These are phyloP conservation scores for Tricholoma furcatifolium DNA, from an alignment of 768 basidiomycete genomes.

Conservation along the genomic window DNA sequence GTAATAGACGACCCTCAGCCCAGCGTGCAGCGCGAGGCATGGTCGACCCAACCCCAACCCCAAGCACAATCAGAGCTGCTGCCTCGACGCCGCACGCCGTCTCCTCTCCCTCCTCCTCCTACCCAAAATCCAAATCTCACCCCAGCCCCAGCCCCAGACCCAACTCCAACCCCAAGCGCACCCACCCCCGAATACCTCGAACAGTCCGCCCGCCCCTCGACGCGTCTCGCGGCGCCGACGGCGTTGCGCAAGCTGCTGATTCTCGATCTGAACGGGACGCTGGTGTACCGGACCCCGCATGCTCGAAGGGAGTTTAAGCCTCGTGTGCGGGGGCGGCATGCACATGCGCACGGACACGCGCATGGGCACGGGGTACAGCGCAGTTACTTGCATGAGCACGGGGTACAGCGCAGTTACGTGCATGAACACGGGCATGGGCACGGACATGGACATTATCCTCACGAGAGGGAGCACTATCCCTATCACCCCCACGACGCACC, in stretches of 20 bases:
- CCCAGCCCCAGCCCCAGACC: slow-evolving; percentile 38
- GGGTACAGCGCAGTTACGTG: background rate
- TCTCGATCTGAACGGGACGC: slow-evolving; percentile 75
- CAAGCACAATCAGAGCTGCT: no score
- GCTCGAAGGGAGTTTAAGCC: slow-evolving; percentile 11
- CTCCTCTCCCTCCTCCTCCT: no score
- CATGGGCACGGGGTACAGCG: no score
- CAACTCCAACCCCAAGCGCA: slow-evolving; percentile 32
- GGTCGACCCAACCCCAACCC: no score
- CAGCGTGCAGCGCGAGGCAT: no score
- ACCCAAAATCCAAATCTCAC: no score
- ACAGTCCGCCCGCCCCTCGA: slow-evolving; percentile 29
- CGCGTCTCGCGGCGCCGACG: slow-evolving; percentile 22
- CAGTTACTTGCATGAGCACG: no score
- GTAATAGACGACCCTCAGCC: no score
- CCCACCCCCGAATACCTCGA: slow-evolving; percentile 34
- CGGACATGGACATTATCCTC: background rate
- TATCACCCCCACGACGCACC: background rate
- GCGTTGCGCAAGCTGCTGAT: slow-evolving; percentile 61
- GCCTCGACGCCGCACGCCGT: background rate
- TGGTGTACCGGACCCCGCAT: slow-evolving; percentile 58
- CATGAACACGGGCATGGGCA: no score
- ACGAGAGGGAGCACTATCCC: no score
- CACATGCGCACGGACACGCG: background rate
- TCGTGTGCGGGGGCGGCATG: no score